phyloP scores from a whole-genome alignment of 306 rosid species.

The barrel medic (Medicago truncatula) region MtrunA17r5.0-ANR NC_053044.1:43213501-43214000 shows the following conservation, averaged over 20 bases:
- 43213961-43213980: neutral
- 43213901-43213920: neutral
- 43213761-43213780: slow-evolving; percentile 13
- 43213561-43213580: neutral
- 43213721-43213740: neutral
- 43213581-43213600: neutral
- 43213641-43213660: neutral
- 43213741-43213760: neutral
- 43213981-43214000: neutral
- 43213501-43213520: slow-evolving; percentile 35
- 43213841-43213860: neutral
- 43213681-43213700: neutral
- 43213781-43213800: slow-evolving; percentile 19
- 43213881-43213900: neutral
- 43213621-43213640: neutral
- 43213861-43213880: neutral
- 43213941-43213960: neutral
- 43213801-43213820: neutral
- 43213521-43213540: neutral
- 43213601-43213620: neutral
- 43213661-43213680: neutral
- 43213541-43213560: neutral
- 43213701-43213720: neutral
- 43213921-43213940: neutral
- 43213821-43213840: neutral